Evolutionary conservation across 164 flowering plant species (phyloP).

Genomic region (Aristolochia californica): DNA sequence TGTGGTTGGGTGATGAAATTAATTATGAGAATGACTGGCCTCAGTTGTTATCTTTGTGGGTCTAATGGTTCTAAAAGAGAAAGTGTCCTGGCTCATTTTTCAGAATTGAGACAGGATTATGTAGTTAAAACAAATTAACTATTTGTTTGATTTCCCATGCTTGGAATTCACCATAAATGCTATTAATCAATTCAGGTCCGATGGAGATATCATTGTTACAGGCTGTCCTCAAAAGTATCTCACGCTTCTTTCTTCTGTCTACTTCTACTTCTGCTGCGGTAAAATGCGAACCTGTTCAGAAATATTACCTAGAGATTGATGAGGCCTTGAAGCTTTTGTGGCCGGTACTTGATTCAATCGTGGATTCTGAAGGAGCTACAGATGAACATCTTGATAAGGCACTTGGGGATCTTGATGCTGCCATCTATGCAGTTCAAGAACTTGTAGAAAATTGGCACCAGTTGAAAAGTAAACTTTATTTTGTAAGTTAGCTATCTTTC

Average conservation of each 20-base stretch:
- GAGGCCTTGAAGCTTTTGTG: conserved; percentile 55
- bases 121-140: too few relatives aligned
- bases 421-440: conserved; percentile 49
- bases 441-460: conserved; percentile 60
- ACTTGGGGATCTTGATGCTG: conserved; percentile 42
- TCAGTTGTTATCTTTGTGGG: too few relatives aligned
- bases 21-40: too few relatives aligned
- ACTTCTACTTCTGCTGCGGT: conserved; percentile 32
- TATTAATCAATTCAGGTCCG: conserved; percentile 19
- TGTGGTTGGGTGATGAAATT: too few relatives aligned
- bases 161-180: too few relatives aligned
- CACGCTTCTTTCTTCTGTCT: conserved; percentile 37
- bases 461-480: conserved; percentile 64
- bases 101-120: too few relatives aligned
- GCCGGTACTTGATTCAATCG: conserved; percentile 52
- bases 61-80: too few relatives aligned
- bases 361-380: conserved; percentile 41
- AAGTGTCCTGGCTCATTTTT: too few relatives aligned
- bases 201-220: conserved; percentile 77
- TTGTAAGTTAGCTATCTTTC: conserved; percentile 38
- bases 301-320: conserved; percentile 49
- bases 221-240: conserved; percentile 48
- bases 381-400: conserved; percentile 39
- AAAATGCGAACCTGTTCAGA: conserved; percentile 39
- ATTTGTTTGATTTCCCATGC: too few relatives aligned